Evolutionary conservation across 179 eudicot species (phyloP), one percentile per base, ranked within the genome.

Genomic region (Actinidia chinensis): DNA sequence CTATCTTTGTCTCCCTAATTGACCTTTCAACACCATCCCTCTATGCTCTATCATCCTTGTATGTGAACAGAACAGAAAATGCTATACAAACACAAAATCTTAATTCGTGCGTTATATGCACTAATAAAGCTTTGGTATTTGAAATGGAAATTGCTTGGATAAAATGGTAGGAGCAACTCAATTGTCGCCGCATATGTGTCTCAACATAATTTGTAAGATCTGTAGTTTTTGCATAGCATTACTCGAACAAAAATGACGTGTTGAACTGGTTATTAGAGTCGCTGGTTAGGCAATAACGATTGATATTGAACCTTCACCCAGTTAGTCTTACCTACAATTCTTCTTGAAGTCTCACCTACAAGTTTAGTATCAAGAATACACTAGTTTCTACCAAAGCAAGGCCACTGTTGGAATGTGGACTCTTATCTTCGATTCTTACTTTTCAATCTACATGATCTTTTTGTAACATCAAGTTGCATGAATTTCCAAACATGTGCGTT

Each of bases 331-430:
- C 76, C 76, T 18, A 73, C 67, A 56, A 73, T 73, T 73, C 64
- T 36, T 54, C 46, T 18, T 54, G 61, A 25, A 40, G 64, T 73
- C 47, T 73, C 76, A 73, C 48, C 76, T 40, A 73, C 76, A 42
- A 73, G 76, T 73, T 51, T 14, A 50, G 23, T 71, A 7, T 50
- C 59, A 22, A 47, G 20, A 1, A 65, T 36, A 33, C 43, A 4
- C 2, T 17, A 17, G 3, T 67, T 18, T 18, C 25, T 67, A 15
- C 14, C 50, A 67, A 8, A 56, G 44, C 52, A 73, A 17, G 63
- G 36, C 61, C 17, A 1, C 46, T 51, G 33, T 44, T 68, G 1
- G 7, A 68, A 68, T 6, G 20, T 68, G 20, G 52, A 18, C 69
- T 65, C 3, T 6, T 8, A 12, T 60, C 65, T 23, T 60, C 36